A percentile compares a stretch with the other conserved stretches of the same genome.
Conservation (phyloP, 2,329 filamentous ascomycete species). For the Botryotinia convoluta region DNA sequence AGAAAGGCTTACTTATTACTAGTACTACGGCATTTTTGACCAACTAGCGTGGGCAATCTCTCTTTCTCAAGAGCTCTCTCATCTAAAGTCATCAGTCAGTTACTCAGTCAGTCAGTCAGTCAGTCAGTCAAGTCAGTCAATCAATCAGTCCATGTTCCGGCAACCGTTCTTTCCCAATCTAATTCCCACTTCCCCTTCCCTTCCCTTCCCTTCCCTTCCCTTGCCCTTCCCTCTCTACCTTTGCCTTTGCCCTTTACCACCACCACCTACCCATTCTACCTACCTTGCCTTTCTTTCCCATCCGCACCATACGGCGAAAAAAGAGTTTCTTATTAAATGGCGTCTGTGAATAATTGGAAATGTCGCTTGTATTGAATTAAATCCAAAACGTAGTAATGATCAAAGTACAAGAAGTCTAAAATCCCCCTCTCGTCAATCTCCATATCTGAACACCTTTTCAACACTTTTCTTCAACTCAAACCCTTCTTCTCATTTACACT, state of each 20-base stretch:
- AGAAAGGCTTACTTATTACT: background rate
- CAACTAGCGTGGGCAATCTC: background rate
- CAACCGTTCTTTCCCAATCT: slow-evolving; percentile 22
- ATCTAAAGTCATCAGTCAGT: background rate
- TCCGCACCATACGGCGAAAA: background rate
- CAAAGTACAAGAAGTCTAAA: slow-evolving; percentile 15
- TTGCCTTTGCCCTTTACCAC: background rate
- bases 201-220: no score
- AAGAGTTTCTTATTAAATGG: background rate
- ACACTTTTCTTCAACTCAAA: background rate
- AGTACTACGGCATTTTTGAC: background rate
- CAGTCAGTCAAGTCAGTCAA: background rate
- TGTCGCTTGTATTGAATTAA: slow-evolving; percentile 14
- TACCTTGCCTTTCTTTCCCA: background rate
- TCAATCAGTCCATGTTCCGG: background rate
- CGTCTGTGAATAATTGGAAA: background rate
- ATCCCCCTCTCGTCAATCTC: background rate
- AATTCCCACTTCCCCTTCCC: background rate
- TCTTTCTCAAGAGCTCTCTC: background rate
- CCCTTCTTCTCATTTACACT: slow-evolving; percentile 21
- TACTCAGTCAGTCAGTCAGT: background rate
- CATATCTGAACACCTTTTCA: background rate
- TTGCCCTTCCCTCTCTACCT: background rate
- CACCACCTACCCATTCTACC: background rate
- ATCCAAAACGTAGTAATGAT: slow-evolving; percentile 14